A percentile compares a stretch with the other conserved stretches of the same genome.
Evolutionary conservation across 257 asterid species (phyloP).

Genomic region (Plantago major): DNA sequence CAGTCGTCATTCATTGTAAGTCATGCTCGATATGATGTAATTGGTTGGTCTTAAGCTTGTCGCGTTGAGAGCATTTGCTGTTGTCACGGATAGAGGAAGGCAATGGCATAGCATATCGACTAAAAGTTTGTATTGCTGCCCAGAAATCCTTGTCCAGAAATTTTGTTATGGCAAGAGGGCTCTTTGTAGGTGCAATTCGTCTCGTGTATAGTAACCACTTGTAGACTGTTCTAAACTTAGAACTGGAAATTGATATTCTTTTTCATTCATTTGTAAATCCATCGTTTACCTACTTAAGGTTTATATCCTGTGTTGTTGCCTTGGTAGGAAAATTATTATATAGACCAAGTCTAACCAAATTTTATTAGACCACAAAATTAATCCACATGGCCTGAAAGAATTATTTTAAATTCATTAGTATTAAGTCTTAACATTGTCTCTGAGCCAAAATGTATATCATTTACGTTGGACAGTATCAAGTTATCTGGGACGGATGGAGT

Average conservation of each 20-base stretch:
- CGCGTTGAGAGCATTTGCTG: conserved; percentile 12
- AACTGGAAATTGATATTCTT: conserved; percentile 13
- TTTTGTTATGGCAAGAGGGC: conserved; percentile 28
- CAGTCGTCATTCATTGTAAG: conserved; percentile 70
- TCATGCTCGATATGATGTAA: not conserved
- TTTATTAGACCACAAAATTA: too few relatives aligned
- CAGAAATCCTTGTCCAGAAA: conserved; percentile 21
- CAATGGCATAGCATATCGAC: conserved; percentile 11
- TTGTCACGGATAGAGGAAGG: conserved; percentile 10
- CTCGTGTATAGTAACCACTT: conserved; percentile 24
- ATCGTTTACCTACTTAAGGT: not conserved
- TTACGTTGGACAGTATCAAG: too few relatives aligned
- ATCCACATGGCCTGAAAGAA: too few relatives aligned
- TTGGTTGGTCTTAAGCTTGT: conserved; percentile 4
- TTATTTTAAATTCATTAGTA: too few relatives aligned
- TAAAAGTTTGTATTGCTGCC: conserved; percentile 20
- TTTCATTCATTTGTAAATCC: conserved; percentile 15
- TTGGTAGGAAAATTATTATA: too few relatives aligned
- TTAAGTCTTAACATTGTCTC: too few relatives aligned
- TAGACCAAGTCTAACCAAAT: too few relatives aligned
- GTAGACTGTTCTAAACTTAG: conserved; percentile 27
- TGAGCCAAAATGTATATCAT: too few relatives aligned
- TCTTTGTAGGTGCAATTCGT: conserved; percentile 18
- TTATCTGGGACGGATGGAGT: too few relatives aligned
- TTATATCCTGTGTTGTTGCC: too few relatives aligned